Base-by-base conservation (phyloP, 2,329 filamentous ascomycete species). In the Fusarium citri region DNA sequence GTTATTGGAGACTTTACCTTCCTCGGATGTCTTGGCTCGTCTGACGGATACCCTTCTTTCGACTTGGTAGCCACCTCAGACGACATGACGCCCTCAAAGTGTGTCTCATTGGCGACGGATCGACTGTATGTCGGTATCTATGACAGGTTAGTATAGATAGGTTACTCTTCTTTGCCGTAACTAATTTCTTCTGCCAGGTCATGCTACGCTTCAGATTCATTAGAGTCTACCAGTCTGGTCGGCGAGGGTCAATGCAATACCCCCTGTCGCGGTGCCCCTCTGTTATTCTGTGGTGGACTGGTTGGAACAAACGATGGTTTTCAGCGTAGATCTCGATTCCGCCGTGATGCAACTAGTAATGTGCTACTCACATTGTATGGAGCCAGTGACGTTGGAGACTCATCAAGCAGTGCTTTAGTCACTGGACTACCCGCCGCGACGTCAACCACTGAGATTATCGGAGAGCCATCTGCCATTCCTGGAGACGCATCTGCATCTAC, bases 151-250 rank as follows among this genome's bases (percentile, higher is more conserved):
- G 50, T 23, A 28, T 40, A 18, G 11, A 18, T 6, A 12, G 5
- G 5, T 4, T 1, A 9, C 4, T n/a, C 11, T 1, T 31, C 14
- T 16, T 31, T 31, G 2, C 0, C 5, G 0, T 22, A 7, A 1
- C 50, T 53, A 6, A 43, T 4, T 2, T 20, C 0, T 8, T 8
- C 1, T 12, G 3, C 5, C 5, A 53, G 50, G n/a, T 53, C n/a
- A 0, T 53, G 50, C 5, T 43, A 53, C 11, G 34, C 50, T 1
- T 42, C 50, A 11, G 23, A 53, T 20, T 43, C 50, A 1, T 11
- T 53, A 20, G 34, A 43, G 4, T 22, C 50, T 7, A 30, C 50
- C 8, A 43, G 10, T 20, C 10, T 43, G 5, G 50, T 43, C 4
- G 22, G 10, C 16, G 22, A 8, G 23, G 37, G 3, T 40, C 34